Conservation (phyloP, 441 rosid species). For the Arabidopsis lyrata region DNA sequence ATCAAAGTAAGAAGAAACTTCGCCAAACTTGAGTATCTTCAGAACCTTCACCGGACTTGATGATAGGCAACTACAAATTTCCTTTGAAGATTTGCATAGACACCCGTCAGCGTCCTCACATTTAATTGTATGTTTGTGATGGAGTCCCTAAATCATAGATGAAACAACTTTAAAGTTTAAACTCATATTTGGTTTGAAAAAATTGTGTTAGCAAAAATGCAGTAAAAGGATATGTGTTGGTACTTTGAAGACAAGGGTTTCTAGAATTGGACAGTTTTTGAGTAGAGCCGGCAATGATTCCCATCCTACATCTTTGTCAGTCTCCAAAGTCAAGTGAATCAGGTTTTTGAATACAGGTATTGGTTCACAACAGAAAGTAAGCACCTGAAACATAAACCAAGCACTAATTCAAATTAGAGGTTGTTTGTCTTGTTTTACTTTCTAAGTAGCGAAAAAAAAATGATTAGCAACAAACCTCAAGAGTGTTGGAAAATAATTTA, state of each 20-base stretch:
- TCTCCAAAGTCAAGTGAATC: neutral
- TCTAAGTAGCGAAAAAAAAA: neutral
- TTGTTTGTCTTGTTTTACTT: too few species aligned
- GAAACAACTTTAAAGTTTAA: neutral
- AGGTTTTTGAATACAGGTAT: neutral
- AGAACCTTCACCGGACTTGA: neutral
- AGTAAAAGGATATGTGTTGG: neutral
- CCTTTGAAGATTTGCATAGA: neutral
- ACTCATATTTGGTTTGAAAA: neutral
- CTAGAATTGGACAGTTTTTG: neutral
- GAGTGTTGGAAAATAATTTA: neutral
- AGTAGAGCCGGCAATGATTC: neutral
- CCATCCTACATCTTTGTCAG: neutral
- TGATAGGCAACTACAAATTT: neutral
- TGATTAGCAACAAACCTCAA: neutral
- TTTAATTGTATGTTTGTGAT: neutral
- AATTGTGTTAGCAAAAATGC: too few species aligned
- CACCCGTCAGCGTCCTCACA: neutral
- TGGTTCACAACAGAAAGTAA: neutral
- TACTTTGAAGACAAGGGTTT: neutral
- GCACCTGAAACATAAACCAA: neutral
- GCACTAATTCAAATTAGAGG: too few species aligned
- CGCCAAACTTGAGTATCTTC: neutral
- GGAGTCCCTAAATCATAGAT: neutral
- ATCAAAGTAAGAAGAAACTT: neutral